These are phyloP conservation scores for Neurospora crassa DNA, from an alignment of 2,329 filamentous ascomycete genomes.

Conservation along the genomic window DNA sequence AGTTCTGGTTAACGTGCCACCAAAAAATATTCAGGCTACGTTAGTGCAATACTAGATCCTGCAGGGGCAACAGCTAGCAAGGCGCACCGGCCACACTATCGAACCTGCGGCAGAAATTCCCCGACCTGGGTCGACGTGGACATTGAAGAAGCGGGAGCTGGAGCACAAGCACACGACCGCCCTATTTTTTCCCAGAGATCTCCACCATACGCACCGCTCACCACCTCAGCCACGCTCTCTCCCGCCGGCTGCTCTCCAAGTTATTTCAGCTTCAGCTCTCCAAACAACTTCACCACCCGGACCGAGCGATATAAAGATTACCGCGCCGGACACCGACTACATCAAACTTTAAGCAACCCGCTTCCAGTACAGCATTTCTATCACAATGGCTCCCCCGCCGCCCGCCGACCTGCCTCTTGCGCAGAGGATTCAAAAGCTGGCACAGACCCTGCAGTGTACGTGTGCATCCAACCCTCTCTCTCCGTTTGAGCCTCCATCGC, in stretches of 20 bases:
- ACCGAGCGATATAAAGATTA: neutral
- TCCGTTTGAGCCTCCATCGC: conserved; percentile 8
- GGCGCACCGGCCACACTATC: conserved; percentile 10
- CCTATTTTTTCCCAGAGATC: neutral
- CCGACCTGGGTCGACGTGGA: conserved; percentile 1
- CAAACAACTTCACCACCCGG: neutral
- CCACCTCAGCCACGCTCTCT: neutral
- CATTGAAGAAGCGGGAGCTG: neutral
- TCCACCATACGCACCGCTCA: neutral
- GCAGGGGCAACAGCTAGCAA: neutral
- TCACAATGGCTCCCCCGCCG: conserved; percentile 63
- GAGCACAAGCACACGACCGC: neutral
- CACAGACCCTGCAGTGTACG: conserved; percentile 86
- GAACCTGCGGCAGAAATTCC: conserved; percentile 5
- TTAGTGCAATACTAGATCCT: neutral
- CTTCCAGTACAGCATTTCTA: conserved; percentile 2
- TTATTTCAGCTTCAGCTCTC: conserved; percentile 1
- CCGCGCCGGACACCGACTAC: neutral
- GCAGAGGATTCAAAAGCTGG: conserved; percentile 68
- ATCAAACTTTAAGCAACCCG: neutral
- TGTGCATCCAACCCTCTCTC: conserved; percentile 28
- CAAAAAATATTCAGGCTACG: neutral
- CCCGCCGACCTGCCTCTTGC: conserved; percentile 57
- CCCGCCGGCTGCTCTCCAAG: neutral
- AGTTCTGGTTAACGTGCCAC: neutral